Evolutionary conservation across 1,284 basidiomycete species (phyloP).

Genomic region (Hortiboletus rubellus): DNA sequence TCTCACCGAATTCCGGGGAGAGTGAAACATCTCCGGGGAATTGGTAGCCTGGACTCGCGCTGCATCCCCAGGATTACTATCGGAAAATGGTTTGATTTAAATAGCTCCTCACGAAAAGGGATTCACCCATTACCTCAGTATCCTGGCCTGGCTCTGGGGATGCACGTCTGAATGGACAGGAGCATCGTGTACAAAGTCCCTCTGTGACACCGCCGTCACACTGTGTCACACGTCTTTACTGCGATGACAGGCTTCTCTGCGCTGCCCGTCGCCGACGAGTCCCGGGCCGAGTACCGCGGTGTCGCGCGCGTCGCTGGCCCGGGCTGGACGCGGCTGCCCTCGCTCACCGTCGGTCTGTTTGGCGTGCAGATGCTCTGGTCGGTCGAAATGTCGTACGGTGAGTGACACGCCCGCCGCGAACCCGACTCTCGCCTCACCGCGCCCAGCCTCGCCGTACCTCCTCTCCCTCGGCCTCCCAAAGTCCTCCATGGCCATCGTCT

Average conservation of each 20-base stretch:
- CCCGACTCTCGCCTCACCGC: slow-evolving; percentile 22
- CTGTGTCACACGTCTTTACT: too few species aligned
- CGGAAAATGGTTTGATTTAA: neutral
- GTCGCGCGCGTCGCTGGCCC: slow-evolving; percentile 60
- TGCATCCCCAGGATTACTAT: neutral
- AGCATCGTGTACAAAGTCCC: too few species aligned
- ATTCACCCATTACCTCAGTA: neutral
- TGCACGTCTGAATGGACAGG: too few species aligned
- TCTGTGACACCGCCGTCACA: too few species aligned
- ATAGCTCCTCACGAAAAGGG: neutral
- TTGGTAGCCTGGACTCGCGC: neutral
- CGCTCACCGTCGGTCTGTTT: slow-evolving; percentile 74
- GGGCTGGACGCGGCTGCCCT: slow-evolving; percentile 62
- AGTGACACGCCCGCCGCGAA: neutral
- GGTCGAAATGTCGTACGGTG: slow-evolving; percentile 89
- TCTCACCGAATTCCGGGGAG: neutral
- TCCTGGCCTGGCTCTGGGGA: too few species aligned
- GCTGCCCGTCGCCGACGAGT: slow-evolving; percentile 40
- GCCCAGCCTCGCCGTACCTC: slow-evolving; percentile 83
- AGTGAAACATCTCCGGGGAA: neutral
- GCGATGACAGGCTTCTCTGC: slow-evolving; percentile 50
- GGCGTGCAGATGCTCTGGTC: slow-evolving; percentile 89
- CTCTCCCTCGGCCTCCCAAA: slow-evolving; percentile 89
- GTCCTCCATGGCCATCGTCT: slow-evolving; percentile 86
- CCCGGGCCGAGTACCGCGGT: slow-evolving; percentile 42